Evolutionary conservation across 768 basidiomycete genomes (phyloP).

Genomic region (Mycena kentingensis): DNA sequence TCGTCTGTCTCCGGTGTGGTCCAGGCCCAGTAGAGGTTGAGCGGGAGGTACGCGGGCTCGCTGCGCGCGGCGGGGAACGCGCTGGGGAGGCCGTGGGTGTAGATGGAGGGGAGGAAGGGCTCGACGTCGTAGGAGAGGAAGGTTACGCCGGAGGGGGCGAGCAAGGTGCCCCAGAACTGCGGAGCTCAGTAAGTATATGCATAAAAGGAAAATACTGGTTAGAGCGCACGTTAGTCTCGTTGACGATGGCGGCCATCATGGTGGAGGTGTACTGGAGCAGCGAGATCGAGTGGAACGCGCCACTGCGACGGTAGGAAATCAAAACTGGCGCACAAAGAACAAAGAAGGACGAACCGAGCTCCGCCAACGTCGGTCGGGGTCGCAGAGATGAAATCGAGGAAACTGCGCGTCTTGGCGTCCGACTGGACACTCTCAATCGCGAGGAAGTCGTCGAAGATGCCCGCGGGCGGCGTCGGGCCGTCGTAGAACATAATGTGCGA

Average conservation of each 20-base stretch:
- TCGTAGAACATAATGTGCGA: constrained; percentile 58
- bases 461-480: constrained; percentile 47
- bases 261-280: constrained; percentile 36
- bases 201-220: too few relatives aligned
- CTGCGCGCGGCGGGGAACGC: constrained; percentile 48
- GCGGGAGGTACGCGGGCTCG: constrained; percentile 27
- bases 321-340: constrained; percentile 21
- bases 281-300: constrained; percentile 45
- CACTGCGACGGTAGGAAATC: constrained; percentile 24
- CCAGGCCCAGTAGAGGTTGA: constrained; percentile 33
- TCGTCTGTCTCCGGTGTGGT: constrained; percentile 17
- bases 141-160: constrained; percentile 32
- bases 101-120: constrained; percentile 47
- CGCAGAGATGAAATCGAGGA: constrained; percentile 41
- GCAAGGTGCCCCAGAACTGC: constrained; percentile 48
- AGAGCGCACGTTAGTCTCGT: constrained; percentile 42
- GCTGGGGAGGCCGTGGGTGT: constrained; percentile 40
- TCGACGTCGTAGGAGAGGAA: constrained; percentile 53
- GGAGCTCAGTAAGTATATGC: too few relatives aligned
- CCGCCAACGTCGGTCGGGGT: constrained; percentile 38
- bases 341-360: constrained; percentile 26
- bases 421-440: constrained; percentile 40
- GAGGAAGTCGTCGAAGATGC: constrained; percentile 55
- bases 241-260: constrained; percentile 43
- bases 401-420: constrained; percentile 44